phyloP scores from a whole-genome alignment of 2,329 filamentous ascomycete genomes.

The Paramyrothecium roridum region DNA sequence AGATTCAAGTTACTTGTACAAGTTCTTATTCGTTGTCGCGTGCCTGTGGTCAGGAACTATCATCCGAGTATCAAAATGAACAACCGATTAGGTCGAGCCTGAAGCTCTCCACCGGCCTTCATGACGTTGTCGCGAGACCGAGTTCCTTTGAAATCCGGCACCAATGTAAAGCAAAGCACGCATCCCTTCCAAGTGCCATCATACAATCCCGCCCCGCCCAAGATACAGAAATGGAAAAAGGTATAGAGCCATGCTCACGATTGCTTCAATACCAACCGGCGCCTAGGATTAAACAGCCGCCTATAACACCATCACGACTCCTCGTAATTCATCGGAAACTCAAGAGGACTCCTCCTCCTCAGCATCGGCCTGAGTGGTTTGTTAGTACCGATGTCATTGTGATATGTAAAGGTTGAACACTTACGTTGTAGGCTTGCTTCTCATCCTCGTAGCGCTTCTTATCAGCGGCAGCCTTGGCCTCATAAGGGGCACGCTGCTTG shows the following conservation, averaged over 20 bases:
- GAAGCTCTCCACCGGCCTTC: constrained; percentile 20
- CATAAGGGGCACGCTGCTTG: constrained; percentile 89
- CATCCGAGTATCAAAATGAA: constrained; percentile 18
- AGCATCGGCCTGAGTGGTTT: constrained; percentile 47
- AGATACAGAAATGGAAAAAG: constrained; percentile 27
- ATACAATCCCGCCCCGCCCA: constrained; percentile 40
- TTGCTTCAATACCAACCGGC: constrained; percentile 5
- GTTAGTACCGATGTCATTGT: constrained; percentile 21
- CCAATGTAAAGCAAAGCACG: constrained; percentile 30
- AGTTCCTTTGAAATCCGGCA: constrained; percentile 29
- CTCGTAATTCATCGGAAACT: constrained; percentile 8
- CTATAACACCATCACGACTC: constrained; percentile 8
- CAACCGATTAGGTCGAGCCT: constrained; percentile 13
- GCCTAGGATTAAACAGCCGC: not conserved
- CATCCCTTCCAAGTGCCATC: constrained; percentile 35
- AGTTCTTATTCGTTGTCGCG: constrained; percentile 21
- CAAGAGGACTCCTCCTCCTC: constrained; percentile 57
- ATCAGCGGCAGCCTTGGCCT: constrained; percentile 92
- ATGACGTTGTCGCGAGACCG: constrained; percentile 21
- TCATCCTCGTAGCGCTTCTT: constrained; percentile 99
- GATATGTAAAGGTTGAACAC: constrained; percentile 22
- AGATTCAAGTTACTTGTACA: constrained; percentile 19
- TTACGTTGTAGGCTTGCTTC: constrained; percentile 90
- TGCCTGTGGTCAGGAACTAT: constrained; percentile 14
- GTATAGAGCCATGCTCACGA: constrained; percentile 9